Percentiles rank a stretch among this genome's conserved stretches.
Evolutionary conservation across 2,329 filamentous ascomycete genomes (phyloP).

Genomic region (Neonectria hederae): DNA sequence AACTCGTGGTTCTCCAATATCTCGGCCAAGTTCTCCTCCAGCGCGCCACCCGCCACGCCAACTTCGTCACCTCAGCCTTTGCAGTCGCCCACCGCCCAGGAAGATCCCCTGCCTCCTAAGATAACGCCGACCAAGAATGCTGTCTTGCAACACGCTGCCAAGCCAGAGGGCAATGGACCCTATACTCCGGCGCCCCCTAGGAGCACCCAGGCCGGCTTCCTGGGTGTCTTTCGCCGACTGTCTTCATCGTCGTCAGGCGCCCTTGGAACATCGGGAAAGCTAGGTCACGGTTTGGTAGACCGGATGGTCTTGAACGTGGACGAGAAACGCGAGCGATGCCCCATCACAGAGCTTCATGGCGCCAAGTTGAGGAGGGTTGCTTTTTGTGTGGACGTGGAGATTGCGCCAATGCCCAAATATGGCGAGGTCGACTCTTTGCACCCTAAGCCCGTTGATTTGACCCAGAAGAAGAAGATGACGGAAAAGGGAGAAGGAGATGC

Average conservation of each 20-base stretch:
- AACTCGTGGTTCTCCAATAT: constrained; percentile 94
- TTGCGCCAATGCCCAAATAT: constrained; percentile 87
- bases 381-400: constrained; percentile 97
- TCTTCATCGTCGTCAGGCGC: constrained; percentile 70
- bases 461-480: constrained; percentile 68
- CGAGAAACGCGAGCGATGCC: constrained; percentile 78
- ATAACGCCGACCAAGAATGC: constrained; percentile 64
- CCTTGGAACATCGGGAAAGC: constrained; percentile 39
- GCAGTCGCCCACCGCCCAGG: constrained; percentile 34
- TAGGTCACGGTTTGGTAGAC: constrained; percentile 76
- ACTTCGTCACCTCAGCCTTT: constrained; percentile 45
- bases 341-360: constrained; percentile 80
- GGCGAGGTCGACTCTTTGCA: constrained; percentile 63
- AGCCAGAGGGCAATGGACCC: constrained; percentile 68
- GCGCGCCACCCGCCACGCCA: constrained; percentile 45
- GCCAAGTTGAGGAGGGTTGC: constrained; percentile 87
- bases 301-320: constrained; percentile 88
- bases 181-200: constrained; percentile 81
- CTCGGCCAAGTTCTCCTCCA: constrained; percentile 84
- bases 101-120: constrained; percentile 59
- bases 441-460: constrained; percentile 55
- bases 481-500: constrained; percentile 80
- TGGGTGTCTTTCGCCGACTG: constrained; percentile 83
- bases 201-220: constrained; percentile 73
- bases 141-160: constrained; percentile 65